These are phyloP conservation scores for Aaosphaeria pasadenensis DNA, from an alignment of 2,329 filamentous ascomycete species.

Conservation along the genomic window DNA sequence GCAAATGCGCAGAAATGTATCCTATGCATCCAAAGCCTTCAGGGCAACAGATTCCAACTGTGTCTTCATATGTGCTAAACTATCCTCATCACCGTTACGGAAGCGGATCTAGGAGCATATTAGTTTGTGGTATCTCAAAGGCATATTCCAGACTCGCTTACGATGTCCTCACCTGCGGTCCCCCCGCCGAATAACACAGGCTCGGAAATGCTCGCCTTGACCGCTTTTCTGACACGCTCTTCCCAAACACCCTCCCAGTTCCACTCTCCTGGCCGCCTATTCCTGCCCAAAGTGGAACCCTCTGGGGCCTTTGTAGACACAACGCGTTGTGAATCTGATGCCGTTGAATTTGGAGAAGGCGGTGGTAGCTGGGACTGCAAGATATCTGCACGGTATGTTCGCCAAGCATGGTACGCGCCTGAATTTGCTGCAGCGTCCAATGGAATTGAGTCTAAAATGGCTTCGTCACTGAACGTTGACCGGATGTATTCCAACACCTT, in stretches of 20 bases:
- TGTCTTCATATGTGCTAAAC: slow-evolving; percentile 27
- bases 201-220: slow-evolving; percentile 76
- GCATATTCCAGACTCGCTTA: slow-evolving; percentile 36
- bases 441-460: slow-evolving; percentile 73
- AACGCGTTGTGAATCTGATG: slow-evolving; percentile 18
- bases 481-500: slow-evolving; percentile 78
- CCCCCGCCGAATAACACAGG: slow-evolving; percentile 70
- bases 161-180: slow-evolving; percentile 66
- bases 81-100: slow-evolving; percentile 31
- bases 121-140: slow-evolving; percentile 1
- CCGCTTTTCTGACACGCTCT: slow-evolving; percentile 75
- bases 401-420: slow-evolving; percentile 93
- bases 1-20: too few species aligned
- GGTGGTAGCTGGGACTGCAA: slow-evolving; percentile 20
- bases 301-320: slow-evolving; percentile 12
- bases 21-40: too few species aligned
- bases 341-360: slow-evolving; percentile 14
- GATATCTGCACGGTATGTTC: slow-evolving; percentile 60
- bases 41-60: slow-evolving; percentile 16
- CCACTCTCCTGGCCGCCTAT: slow-evolving; percentile 76
- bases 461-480: slow-evolving; percentile 74
- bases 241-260: slow-evolving; percentile 99
- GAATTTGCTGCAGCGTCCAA: slow-evolving; percentile 82
- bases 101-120: slow-evolving; percentile 36
- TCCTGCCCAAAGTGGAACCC: slow-evolving; percentile 42